Evolutionary conservation across 116 monocot species (phyloP), one percentile per base, ranked within the genome.

Genomic region (Iris pallida): DNA sequence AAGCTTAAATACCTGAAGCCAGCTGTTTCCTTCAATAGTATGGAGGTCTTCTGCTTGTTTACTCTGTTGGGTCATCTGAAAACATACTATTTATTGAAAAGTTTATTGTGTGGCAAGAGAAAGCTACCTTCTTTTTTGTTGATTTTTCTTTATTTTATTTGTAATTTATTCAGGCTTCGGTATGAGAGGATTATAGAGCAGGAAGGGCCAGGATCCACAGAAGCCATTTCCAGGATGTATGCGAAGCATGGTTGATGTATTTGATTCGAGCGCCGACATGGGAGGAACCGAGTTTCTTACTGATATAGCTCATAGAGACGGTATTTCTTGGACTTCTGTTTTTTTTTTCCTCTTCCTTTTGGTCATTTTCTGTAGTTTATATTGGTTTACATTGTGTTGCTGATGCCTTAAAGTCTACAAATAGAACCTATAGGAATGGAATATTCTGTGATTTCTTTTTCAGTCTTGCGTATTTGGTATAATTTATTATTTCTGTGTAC

Each of bases 181-280:
- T 45, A 74, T 59, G 61, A 65, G 45, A 44, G 16, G 53, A 63
- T 45, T 59, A 45, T 42, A 57, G 64, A 68, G 58, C 4, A 57
- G 41, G 54, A 51, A 9, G 40, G 49, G 13, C 3, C 56, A 55
- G 30, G 30, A 68, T 66, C 17, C 55, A 16, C 13, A 61, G 60
- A 59, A 58, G 51, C 59, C 60, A 42, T 69, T 73, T 42, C 51
- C 7, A 40, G 45, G 62, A 42, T 79, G 53, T 45, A 30, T 44
- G 49, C 72, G 47, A 42, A 61, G 72, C 55, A 74, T 74, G 79
- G 74, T 79, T 47, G 74, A 79, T 52, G 17, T 75, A 47, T 71
- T 79, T 52, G 79, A 79, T n/a, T 59, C 74, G 63, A 79, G 74
- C 59, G 15, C 71, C 0, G 65, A 66, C 57, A 76, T 72, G 68